Conservation (phyloP, 2,329 filamentous ascomycete genomes). For the Aspergillus sp. region DNA sequence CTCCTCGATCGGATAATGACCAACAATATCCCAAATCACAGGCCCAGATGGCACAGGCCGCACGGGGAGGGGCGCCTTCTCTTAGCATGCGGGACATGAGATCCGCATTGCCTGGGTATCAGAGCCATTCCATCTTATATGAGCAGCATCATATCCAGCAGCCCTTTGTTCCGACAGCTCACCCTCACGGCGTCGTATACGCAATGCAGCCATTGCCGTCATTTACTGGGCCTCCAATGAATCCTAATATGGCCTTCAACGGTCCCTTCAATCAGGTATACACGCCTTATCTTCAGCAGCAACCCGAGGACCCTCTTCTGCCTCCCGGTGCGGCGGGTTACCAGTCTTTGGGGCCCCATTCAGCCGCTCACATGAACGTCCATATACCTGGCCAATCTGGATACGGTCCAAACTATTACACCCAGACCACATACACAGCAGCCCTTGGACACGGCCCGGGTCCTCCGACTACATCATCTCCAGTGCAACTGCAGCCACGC, state of each 20-base stretch:
- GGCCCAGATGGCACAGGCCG: constrained; percentile 19
- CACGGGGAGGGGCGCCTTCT: constrained; percentile 24
- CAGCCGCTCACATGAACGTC: constrained; percentile 21
- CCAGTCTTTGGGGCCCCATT: constrained; percentile 23
- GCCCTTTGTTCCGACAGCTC: constrained; percentile 27
- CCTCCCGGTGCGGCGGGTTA: constrained; percentile 21
- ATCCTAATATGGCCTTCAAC: constrained; percentile 26
- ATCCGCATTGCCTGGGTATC: constrained; percentile 32
- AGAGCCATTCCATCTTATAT: constrained; percentile 26
- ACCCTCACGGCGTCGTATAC: constrained; percentile 34
- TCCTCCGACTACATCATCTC: constrained; percentile 3
- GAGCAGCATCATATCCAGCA: constrained; percentile 31
- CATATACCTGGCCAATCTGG: constrained; percentile 23
- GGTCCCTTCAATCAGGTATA: constrained; percentile 31
- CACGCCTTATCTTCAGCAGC: constrained; percentile 31
- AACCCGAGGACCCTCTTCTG: constrained; percentile 21
- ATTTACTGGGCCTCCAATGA: constrained; percentile 21
- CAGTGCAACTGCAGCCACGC: constrained; percentile 11
- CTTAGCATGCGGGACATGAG: constrained; percentile 35
- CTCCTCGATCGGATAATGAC: constrained; percentile 21
- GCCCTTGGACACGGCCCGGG: constrained; percentile 22
- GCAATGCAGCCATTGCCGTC: constrained; percentile 31
- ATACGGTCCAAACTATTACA: constrained; percentile 31
- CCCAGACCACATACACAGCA: constrained; percentile 26
- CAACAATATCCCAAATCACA: constrained; percentile 23